Evolutionary conservation across 2,329 filamentous ascomycete genomes (phyloP).

Genomic region (Leptographium procerum): DNA sequence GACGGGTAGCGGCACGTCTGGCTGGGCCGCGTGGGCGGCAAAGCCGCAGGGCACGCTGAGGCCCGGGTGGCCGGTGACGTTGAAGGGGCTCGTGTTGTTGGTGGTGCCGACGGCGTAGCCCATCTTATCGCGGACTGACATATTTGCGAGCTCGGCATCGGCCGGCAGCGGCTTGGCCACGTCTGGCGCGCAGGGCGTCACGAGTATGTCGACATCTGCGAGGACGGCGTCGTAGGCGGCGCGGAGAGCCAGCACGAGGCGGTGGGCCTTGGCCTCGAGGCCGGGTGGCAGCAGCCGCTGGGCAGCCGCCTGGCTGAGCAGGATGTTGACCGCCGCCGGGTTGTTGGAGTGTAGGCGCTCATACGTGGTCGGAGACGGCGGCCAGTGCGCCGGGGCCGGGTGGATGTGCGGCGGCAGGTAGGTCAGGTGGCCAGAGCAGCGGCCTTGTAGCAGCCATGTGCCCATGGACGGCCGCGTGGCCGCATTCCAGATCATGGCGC

Average conservation of each 20-base stretch:
- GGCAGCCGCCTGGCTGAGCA: constrained; percentile 24
- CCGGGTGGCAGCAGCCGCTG: constrained; percentile 14
- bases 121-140: constrained; percentile 27
- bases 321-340: constrained; percentile 31
- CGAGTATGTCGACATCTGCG: constrained; percentile 22
- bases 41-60: constrained; percentile 32
- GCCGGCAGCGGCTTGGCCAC: constrained; percentile 36
- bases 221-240: constrained; percentile 36
- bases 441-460: constrained; percentile 18
- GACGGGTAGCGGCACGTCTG: constrained; percentile 16
- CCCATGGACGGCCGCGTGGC: constrained; percentile 21
- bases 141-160: constrained; percentile 25
- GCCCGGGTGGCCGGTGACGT: constrained; percentile 37
- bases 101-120: constrained; percentile 31
- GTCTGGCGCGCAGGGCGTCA: constrained; percentile 32
- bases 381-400: constrained; percentile 17
- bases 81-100: constrained; percentile 34
- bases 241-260: constrained; percentile 32
- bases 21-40: constrained; percentile 8
- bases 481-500: constrained; percentile 36
- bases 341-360: constrained; percentile 29
- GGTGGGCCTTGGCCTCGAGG: constrained; percentile 32
- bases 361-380: constrained; percentile 25
- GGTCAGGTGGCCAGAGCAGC: constrained; percentile 20
- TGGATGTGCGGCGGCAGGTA: constrained; percentile 20